These are phyloP conservation scores for Aspergillus neoniger DNA, from an alignment of 2,329 filamentous ascomycete genomes.

Conservation along the genomic window DNA sequence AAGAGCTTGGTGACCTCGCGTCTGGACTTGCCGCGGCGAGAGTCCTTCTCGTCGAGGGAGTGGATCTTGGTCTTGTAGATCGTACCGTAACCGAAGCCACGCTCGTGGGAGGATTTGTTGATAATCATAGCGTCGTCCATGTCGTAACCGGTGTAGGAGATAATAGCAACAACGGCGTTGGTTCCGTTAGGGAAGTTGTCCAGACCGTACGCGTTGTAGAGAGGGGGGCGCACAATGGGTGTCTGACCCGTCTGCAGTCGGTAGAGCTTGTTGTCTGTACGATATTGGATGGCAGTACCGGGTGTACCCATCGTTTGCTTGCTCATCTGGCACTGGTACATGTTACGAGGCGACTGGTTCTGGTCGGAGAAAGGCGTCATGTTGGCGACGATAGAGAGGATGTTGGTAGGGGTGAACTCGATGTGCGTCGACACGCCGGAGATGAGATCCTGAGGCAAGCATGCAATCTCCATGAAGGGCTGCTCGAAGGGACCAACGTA, in stretches of 20 bases:
- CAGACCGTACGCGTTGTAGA: constrained; percentile 94
- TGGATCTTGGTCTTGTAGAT: constrained; percentile 98
- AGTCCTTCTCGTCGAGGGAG: constrained; percentile 75
- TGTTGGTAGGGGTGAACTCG: constrained; percentile 92
- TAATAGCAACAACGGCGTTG: constrained; percentile 94
- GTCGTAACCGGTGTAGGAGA: constrained; percentile 98
- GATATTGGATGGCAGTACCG: constrained; percentile 77
- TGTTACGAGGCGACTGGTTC: constrained; percentile 97
- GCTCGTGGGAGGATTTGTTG: constrained; percentile 94
- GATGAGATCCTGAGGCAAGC: constrained; percentile 80
- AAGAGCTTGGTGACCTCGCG: constrained; percentile 79
- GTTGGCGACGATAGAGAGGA: constrained; percentile 94
- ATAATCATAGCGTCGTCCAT: constrained; percentile 99
- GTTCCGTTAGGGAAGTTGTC: constrained; percentile 98
- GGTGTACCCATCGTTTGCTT: constrained; percentile 99
- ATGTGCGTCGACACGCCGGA: constrained; percentile 92
- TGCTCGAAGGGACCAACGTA: constrained; percentile 93
- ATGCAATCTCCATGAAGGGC: constrained; percentile 97
- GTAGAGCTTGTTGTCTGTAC: constrained; percentile 97
- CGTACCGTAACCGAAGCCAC: constrained; percentile 91
- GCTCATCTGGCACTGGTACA: constrained; percentile 99
- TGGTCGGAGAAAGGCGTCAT: constrained; percentile 99
- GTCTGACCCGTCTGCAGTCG: constrained; percentile 93
- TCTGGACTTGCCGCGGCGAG: constrained; percentile 63
- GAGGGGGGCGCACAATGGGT: constrained; percentile 83